These are phyloP conservation scores for Pancytospora epiphaga DNA, from an alignment of 371 early-diverging fungal species.

Conservation along the genomic window DNA sequence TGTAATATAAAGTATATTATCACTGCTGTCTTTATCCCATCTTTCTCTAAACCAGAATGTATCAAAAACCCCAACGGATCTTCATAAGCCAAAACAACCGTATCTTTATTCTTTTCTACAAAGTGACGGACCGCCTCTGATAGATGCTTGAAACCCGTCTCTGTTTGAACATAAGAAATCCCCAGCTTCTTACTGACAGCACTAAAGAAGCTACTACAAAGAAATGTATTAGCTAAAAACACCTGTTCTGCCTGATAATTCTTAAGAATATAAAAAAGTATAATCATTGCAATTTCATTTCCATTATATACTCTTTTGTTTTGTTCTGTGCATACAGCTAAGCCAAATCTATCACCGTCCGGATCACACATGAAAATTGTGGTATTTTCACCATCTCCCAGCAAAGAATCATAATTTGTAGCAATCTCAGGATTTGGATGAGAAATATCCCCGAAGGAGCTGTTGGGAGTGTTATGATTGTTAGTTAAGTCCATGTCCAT, in stretches of 20 bases:
- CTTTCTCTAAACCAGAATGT: slow-evolving; percentile 25
- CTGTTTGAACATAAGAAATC: slow-evolving; percentile 12
- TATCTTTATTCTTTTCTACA: neutral
- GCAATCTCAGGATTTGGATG: slow-evolving; percentile 2
- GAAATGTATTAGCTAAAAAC: slow-evolving; percentile 19
- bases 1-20: slow-evolving; percentile 25
- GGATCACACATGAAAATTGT: slow-evolving; percentile 32
- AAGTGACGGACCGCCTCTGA: slow-evolving; percentile 3
- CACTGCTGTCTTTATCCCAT: slow-evolving; percentile 32
- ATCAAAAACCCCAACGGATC: slow-evolving; percentile 35
- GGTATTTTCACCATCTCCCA: neutral
- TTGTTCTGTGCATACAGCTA: slow-evolving; percentile 11
- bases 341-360: slow-evolving; percentile 37
- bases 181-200: slow-evolving; percentile 1
- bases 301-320: neutral
- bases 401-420: neutral
- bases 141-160: slow-evolving; percentile 38
- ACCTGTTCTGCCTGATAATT: slow-evolving; percentile 6
- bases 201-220: slow-evolving; percentile 24
- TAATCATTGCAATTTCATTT: slow-evolving; percentile 1
- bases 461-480: neutral
- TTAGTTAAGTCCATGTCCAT: neutral
- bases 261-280: slow-evolving; percentile 10
- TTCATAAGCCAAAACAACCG: slow-evolving; percentile 28
- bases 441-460: neutral